Evolutionary conservation across 139 green algal genomes (phyloP), one percentile per base, ranked within the genome.

Genomic region (Monoraphidium neglectum): DNA sequence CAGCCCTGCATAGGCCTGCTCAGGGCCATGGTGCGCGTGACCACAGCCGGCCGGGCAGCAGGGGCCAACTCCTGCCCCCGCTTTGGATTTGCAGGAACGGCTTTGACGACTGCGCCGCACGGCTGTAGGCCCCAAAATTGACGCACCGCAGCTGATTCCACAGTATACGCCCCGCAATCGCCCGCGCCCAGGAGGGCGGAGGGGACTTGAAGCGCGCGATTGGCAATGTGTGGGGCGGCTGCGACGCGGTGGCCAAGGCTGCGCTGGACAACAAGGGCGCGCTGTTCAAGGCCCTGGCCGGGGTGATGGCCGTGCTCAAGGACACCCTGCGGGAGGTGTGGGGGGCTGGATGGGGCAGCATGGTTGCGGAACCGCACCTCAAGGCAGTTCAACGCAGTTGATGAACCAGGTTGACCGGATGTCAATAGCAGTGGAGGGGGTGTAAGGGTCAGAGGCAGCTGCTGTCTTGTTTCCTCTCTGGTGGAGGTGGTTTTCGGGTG

Each of bases 321-420:
- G 76, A 82, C 49, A 82, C 76, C 38, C 16, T 57, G 3, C 71
- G 76, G 26, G 76, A 82, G 76, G 76, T 82, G 53, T 37, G 30
- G 8, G 13, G 46, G 40, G 28, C 13, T 74, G 26, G n/a, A 43
- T 46, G 59, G 47, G 10, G 46, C 3, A 1, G 47, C 43, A 47
- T 40, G 49, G 5, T 26, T 59, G 26, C 59, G 59, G 40, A 15
- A 46, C 1, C 46, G 56, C 56, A 46, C 28, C 28, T 30, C n/a
- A 10, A 33, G 46, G 40, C 13, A 76, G 59, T n/a, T n/a, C n/a
- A n/a, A 61, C 72, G 56, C 59, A 72, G 26, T 57, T 72, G 57
- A 36, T 76, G 32, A 40, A 59, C 18, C n/a, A 65, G 56, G 35
- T 63, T 15, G 43, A 68, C 36, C 65, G 75, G 37, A 26, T 63